phyloP scores from a whole-genome alignment of 2,329 filamentous ascomycete species.

The Colletotrichum trifolii region DNA sequence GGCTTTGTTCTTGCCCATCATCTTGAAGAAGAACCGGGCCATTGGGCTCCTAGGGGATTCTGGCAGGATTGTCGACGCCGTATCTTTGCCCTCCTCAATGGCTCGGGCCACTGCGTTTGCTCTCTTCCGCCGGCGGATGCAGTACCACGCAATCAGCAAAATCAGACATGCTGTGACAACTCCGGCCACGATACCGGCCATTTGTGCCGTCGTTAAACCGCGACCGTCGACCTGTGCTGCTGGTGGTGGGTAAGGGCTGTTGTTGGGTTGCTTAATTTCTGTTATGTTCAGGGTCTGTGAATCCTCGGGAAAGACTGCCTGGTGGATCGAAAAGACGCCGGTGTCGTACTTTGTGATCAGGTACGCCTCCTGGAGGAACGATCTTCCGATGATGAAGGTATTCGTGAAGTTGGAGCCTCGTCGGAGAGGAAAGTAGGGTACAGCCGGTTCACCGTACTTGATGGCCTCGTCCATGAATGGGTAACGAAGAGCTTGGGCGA shows the following conservation, averaged over 20 bases:
- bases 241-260: constrained; percentile 60
- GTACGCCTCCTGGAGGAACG: constrained; percentile 77
- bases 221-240: constrained; percentile 32
- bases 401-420: constrained; percentile 60
- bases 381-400: constrained; percentile 70
- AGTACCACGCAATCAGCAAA: constrained; percentile 44
- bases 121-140: constrained; percentile 49
- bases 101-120: constrained; percentile 37
- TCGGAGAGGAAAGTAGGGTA: constrained; percentile 75
- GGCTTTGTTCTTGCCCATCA: constrained; percentile 50
- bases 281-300: constrained; percentile 54
- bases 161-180: constrained; percentile 46
- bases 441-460: constrained; percentile 54
- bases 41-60: constrained; percentile 50
- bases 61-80: constrained; percentile 47
- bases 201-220: constrained; percentile 53
- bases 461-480: constrained; percentile 59
- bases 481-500: constrained; percentile 61
- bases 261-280: constrained; percentile 53
- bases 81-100: constrained; percentile 50
- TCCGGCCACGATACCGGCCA: constrained; percentile 59
- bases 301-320: constrained; percentile 63
- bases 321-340: constrained; percentile 63
- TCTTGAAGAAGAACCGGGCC: constrained; percentile 55
- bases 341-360: constrained; percentile 67